These are phyloP conservation scores for Striga asiatica DNA, from an alignment of 257 asterid species.

Conservation along the genomic window DNA sequence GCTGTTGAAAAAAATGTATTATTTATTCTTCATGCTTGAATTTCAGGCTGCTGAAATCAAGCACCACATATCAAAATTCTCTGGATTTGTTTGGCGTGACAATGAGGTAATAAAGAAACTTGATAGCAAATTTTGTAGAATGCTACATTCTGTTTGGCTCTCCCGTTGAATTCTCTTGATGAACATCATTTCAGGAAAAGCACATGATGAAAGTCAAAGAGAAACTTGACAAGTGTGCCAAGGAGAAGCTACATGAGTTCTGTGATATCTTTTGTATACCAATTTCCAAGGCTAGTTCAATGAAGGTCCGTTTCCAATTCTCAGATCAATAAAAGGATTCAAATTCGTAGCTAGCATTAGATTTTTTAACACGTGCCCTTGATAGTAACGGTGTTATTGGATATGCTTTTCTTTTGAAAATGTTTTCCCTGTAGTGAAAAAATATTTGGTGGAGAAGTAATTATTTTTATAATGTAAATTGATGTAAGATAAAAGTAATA, in stretches of 20 bases:
- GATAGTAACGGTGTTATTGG: too few species aligned
- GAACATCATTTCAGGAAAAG: conserved; percentile 53
- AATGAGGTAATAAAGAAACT: conserved; percentile 46
- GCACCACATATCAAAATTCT: conserved; percentile 64
- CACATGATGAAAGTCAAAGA: conserved; percentile 64
- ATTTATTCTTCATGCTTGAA: conserved; percentile 12
- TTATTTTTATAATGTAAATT: too few species aligned
- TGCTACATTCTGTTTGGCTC: not conserved
- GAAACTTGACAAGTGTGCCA: conserved; percentile 71
- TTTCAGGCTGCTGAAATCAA: conserved; percentile 81
- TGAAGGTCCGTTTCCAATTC: conserved; percentile 55
- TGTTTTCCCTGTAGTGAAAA: too few species aligned
- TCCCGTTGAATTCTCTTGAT: conserved; percentile 9
- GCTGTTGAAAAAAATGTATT: conserved; percentile 3
- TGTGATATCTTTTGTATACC: conserved; percentile 78
- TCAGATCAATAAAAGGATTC: not conserved
- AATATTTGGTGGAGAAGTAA: too few species aligned
- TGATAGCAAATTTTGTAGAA: not conserved
- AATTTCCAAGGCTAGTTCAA: conserved; percentile 42
- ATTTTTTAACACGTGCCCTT: not conserved
- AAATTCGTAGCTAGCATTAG: not conserved
- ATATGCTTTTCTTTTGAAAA: too few species aligned
- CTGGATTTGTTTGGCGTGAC: conserved; percentile 89
- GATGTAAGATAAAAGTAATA: too few species aligned
- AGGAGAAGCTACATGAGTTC: conserved; percentile 73